Evolutionary conservation across 1,284 basidiomycete species (phyloP), one percentile per base, ranked within the genome.

Genomic region (Porogramme epimiltina): DNA sequence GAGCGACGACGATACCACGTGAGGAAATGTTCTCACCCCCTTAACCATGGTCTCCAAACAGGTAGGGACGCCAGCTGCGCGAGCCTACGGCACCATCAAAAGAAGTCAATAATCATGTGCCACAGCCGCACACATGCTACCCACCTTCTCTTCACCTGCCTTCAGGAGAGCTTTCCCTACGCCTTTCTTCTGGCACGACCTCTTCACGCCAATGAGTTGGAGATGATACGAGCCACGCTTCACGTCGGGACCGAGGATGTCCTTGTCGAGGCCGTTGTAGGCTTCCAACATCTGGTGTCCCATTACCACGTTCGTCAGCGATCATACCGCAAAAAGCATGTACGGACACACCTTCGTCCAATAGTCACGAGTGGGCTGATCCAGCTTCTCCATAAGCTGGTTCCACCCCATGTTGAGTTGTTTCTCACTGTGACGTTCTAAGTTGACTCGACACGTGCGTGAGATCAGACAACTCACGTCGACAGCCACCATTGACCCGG

Each of bases 201-300:
- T 61, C 11, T 39, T n/a, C 1, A 55, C 51, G 3, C 61, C 62
- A 19, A 64, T 52, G 19, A 60, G 28, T 39, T 64, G 62, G 16
- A 59, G 46, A 39, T 64, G 61, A 16, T 60, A 62, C 18, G 41
- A 36, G 8, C 48, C 58, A 4, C 56, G 51, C 42, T 64, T 64
- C 3, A 58, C 54, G 1, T 58, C 59, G 2, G 51, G 36, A 3
- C 61, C 56, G 8, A 57, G 51, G 23, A 40, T 38, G 9, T 33
- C 22, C 38, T 62, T 59, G 10, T 20, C 36, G 6, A 58, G 44
- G 10, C 20, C 49, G 20, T 54, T 56, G 38, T 62, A 62, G 8
- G 52, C n/a, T 8, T n/a, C 33, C 2, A 55, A 36, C 37, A 61
- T 53, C 57, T 58, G 19, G 3, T 16, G 26, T 19, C n/a, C 10